Conservation (phyloP, 2,329 filamentous ascomycete species). For the Colletotrichum acutatum region DNA sequence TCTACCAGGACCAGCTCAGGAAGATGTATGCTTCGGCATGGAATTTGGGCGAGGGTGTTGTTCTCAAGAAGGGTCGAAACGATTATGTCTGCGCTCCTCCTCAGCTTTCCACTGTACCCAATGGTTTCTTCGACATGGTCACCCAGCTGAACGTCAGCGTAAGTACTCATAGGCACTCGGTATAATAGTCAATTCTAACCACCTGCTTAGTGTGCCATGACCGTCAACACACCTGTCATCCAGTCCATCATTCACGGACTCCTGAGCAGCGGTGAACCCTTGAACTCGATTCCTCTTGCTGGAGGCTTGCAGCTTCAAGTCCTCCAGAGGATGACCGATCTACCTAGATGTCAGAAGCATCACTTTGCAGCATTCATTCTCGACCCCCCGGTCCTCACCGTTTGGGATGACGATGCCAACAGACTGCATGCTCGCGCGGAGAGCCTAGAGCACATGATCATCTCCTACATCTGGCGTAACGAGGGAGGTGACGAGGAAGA, state of each 20-base stretch:
- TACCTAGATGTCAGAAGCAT: conserved; percentile 71
- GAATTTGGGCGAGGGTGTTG: conserved; percentile 61
- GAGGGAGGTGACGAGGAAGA: conserved; percentile 50
- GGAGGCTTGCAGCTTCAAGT: conserved; percentile 71
- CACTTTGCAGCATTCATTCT: conserved; percentile 74
- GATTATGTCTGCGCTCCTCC: conserved; percentile 55
- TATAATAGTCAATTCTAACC: neutral
- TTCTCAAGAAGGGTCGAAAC: conserved; percentile 63
- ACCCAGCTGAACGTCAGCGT: conserved; percentile 63
- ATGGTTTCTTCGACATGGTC: conserved; percentile 57
- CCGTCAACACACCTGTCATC: conserved; percentile 73
- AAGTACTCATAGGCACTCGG: conserved; percentile 39
- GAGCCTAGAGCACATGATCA: conserved; percentile 62
- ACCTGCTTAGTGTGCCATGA: conserved; percentile 68
- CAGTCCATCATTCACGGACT: conserved; percentile 64
- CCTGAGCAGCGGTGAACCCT: conserved; percentile 48
- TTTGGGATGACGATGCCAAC: conserved; percentile 72
- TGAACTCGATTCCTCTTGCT: conserved; percentile 67
- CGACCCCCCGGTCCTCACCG: conserved; percentile 66
- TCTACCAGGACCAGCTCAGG: conserved; percentile 36
- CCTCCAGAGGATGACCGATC: conserved; percentile 64
- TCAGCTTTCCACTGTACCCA: conserved; percentile 48
- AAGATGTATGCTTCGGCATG: conserved; percentile 33
- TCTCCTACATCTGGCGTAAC: conserved; percentile 66
- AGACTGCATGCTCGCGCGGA: conserved; percentile 63